phyloP scores from a whole-genome alignment of 1,284 basidiomycete genomes.

The Fomitiporia mediterranea region DNA sequence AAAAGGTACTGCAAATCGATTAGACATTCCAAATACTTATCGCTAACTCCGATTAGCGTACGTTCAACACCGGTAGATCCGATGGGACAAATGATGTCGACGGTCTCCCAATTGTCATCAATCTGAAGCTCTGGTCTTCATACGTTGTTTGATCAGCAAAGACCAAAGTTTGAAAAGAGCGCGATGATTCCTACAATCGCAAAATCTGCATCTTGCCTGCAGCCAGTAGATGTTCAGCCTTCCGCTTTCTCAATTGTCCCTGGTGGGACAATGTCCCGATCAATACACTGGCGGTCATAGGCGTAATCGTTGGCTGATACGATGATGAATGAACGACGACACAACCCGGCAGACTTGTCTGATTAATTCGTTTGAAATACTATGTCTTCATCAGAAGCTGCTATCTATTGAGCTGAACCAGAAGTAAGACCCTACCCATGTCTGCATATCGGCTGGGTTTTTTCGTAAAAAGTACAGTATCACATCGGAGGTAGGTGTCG shows the following conservation, averaged over 20 bases:
- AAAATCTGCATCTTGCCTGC: constrained; percentile 51
- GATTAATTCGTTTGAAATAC: constrained; percentile 12
- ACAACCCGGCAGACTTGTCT: constrained; percentile 4
- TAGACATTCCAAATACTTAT: neutral
- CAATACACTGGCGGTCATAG: constrained; percentile 1
- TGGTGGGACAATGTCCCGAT: constrained; percentile 16
- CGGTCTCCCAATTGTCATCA: constrained; percentile 47
- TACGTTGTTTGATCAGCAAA: neutral
- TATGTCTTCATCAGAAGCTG: constrained; percentile 28
- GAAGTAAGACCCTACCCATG: constrained; percentile 8
- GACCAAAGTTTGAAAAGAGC: neutral
- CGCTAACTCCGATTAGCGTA: constrained; percentile 29
- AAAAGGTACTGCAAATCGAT: constrained; percentile 17
- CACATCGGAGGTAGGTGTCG: constrained; percentile 46
- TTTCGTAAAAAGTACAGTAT: constrained; percentile 36
- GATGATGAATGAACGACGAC: constrained; percentile 10
- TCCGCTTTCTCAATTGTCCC: constrained; percentile 29
- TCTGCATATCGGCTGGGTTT: constrained; percentile 22
- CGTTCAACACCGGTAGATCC: constrained; percentile 43
- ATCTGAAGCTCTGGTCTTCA: constrained; percentile 51
- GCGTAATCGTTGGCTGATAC: constrained; percentile 6
- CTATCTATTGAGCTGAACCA: constrained; percentile 27
- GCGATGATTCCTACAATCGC: constrained; percentile 43
- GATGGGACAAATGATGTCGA: constrained; percentile 39
- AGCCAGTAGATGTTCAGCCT: constrained; percentile 31